Conservation (phyloP, 352 stramenopile genomes). For the Phytophthora citricola region DNA sequence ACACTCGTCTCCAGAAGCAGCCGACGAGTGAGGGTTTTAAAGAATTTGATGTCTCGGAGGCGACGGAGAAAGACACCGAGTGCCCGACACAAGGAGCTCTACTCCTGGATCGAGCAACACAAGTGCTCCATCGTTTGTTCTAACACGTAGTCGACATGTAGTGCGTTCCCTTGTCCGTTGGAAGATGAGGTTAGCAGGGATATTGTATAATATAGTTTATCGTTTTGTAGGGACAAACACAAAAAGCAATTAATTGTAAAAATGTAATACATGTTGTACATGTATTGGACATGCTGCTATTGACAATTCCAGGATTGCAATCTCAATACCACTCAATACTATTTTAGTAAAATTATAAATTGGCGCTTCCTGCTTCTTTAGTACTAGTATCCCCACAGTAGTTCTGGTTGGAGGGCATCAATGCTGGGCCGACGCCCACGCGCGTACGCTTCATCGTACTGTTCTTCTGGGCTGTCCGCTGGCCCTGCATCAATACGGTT, state of each 20-base stretch:
- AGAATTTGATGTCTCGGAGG: slow-evolving; percentile 25
- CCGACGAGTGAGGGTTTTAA: slow-evolving; percentile 7
- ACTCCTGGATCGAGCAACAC: slow-evolving; percentile 24
- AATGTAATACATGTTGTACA: too few species aligned
- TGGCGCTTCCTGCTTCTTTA: not conserved
- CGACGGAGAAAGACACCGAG: slow-evolving; percentile 7
- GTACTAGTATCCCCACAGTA: slow-evolving; percentile 68
- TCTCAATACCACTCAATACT: too few species aligned
- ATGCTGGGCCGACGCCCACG: slow-evolving; percentile 55
- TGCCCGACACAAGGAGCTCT: slow-evolving; percentile 1
- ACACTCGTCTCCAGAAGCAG: slow-evolving; percentile 15
- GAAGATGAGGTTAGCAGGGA: slow-evolving; percentile 13
- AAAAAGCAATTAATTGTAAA: too few species aligned
- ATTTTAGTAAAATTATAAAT: slow-evolving; percentile 9
- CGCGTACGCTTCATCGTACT: slow-evolving; percentile 51
- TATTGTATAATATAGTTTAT: not conserved
- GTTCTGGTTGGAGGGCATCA: slow-evolving; percentile 43
- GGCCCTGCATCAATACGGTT: slow-evolving; percentile 37
- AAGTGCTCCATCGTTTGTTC: slow-evolving; percentile 25
- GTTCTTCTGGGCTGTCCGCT: slow-evolving; percentile 36
- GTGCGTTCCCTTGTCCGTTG: slow-evolving; percentile 13
- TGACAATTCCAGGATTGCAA: not conserved
- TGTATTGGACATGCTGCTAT: too few species aligned
- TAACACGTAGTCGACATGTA: slow-evolving; percentile 5
- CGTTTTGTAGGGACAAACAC: too few species aligned